phyloP scores from a whole-genome alignment of 179 eudicot species.

The Beta macrorhiza region DNA sequence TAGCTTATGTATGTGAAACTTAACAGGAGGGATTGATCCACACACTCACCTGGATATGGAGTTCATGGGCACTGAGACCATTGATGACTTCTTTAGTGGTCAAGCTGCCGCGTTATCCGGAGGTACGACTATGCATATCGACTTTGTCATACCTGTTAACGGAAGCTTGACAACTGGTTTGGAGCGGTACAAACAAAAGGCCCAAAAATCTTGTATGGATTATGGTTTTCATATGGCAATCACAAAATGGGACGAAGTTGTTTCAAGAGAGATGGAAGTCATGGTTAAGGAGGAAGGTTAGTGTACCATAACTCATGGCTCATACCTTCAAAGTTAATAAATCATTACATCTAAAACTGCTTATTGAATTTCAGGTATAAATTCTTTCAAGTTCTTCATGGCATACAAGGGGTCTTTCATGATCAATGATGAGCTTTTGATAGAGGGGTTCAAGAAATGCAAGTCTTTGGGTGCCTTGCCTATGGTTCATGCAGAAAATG shows the following conservation, averaged over 20 bases:
- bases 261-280: slow-evolving; percentile 79
- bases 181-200: slow-evolving; percentile 60
- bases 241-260: slow-evolving; percentile 87
- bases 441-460: slow-evolving; percentile 90
- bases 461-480: slow-evolving; percentile 93
- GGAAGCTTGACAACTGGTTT: slow-evolving; percentile 78
- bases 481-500: slow-evolving; percentile 98
- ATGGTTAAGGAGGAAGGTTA: slow-evolving; percentile 91
- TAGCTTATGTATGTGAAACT: slow-evolving; percentile 12
- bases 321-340: not conserved
- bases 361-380: slow-evolving; percentile 54
- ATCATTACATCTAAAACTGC: not conserved
- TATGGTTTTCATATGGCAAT: slow-evolving; percentile 97
- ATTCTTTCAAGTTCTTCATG: slow-evolving; percentile 92
- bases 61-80: slow-evolving; percentile 76
- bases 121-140: slow-evolving; percentile 97
- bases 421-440: slow-evolving; percentile 78
- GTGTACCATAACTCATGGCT: slow-evolving; percentile 4
- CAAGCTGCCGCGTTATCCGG: slow-evolving; percentile 97
- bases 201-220: slow-evolving; percentile 80
- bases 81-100: slow-evolving; percentile 92
- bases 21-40: slow-evolving; percentile 94
- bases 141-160: slow-evolving; percentile 79
- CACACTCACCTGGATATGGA: slow-evolving; percentile 88
- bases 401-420: slow-evolving; percentile 91